Conservation (phyloP, 805 yeast species). For the Lipomyces sp. region DNA sequence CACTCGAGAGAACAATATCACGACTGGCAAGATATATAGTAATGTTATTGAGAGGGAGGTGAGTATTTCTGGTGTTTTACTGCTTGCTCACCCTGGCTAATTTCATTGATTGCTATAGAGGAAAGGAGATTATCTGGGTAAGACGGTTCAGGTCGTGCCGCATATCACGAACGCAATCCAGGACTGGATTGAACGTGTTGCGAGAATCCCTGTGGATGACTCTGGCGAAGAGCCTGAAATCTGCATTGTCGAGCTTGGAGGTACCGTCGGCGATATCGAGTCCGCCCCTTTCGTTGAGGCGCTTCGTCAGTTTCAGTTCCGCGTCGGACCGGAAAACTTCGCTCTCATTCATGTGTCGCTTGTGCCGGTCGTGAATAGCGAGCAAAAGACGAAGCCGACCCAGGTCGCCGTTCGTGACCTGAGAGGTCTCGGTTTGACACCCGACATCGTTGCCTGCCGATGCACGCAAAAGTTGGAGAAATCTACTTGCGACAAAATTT, state of each 20-base stretch:
- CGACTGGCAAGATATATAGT: conserved; percentile 96
- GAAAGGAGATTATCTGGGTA: conserved; percentile 95
- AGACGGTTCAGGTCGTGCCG: conserved; percentile 99
- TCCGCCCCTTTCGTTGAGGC: conserved; percentile 99
- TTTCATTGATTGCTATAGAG: no score
- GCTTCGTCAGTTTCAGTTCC: conserved; percentile 95
- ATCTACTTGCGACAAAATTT: conserved; percentile 89
- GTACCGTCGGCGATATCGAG: conserved; percentile 99
- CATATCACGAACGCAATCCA: conserved; percentile 96
- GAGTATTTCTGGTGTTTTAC: not conserved
- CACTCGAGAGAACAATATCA: conserved; percentile 91
- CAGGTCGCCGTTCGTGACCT: conserved; percentile 98
- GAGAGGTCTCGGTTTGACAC: conserved; percentile 89
- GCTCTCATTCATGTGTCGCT: conserved; percentile 94
- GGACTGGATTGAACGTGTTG: conserved; percentile 95
- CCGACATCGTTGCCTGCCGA: conserved; percentile 97
- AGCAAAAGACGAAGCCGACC: conserved; percentile 98
- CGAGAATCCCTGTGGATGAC: conserved; percentile 86
- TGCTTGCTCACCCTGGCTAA: no score
- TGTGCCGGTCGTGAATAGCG: conserved; percentile 97
- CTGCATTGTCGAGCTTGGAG: conserved; percentile 93
- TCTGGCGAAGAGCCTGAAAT: conserved; percentile 89
- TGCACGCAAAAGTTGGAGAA: conserved; percentile 78
- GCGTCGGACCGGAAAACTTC: conserved; percentile 91
- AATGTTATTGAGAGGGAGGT: conserved; percentile 85